Evolutionary conservation across 495 filamentous ascomycete species (phyloP), one percentile per base, ranked within the genome.

Genomic region (Pseudotulostoma volvatum): DNA sequence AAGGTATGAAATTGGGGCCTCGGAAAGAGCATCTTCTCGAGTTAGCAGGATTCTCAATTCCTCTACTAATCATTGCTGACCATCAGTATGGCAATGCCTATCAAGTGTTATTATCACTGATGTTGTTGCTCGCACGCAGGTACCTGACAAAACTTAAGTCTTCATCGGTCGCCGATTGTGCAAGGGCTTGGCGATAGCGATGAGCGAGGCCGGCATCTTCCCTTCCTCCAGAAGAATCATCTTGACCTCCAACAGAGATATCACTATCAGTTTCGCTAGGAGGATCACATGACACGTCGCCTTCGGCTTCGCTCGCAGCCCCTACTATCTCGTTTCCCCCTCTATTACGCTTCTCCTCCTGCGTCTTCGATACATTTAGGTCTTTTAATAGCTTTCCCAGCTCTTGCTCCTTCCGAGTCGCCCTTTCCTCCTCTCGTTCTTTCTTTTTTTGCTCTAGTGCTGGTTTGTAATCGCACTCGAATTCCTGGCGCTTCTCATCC

Each of bases 321-420:
- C 68, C 67, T 16, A 59, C 49, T 30, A 58, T 59, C 7, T 46
- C 41, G 18, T 51, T 51, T 18, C 52, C 53, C 36, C 51, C 51
- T 28, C 47, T 45, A 9, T 53, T 53, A 23, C 43, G 21, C 34
- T 57, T 61, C 17, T 52, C 60, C 43, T 53, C 45, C 11, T 28
- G 23, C n/a, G 63, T 54, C 4, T 66, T 65, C 13, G 68, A 65
- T 47, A 96, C 79, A 21, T 73, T 70, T 82, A 99, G 88, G 45
- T 88, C 90, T 51, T 79, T 80, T 88, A 99, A 94, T 57, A 96
- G 65, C 66, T 81, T 84, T 17, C 80, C 78, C 30, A 96, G 61
- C 51, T 96, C 87, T 49, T 79, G 69, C 50, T 93, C 75, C 25
- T 83, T 66, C 39, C 66, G 62, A 40, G 73, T 68, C 16, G 68